Percentiles rank a stretch among this genome's conserved stretches.
These are phyloP conservation scores for Biscogniauxia mediterranea DNA, from an alignment of 2,329 filamentous ascomycete genomes.

Conservation along the genomic window DNA sequence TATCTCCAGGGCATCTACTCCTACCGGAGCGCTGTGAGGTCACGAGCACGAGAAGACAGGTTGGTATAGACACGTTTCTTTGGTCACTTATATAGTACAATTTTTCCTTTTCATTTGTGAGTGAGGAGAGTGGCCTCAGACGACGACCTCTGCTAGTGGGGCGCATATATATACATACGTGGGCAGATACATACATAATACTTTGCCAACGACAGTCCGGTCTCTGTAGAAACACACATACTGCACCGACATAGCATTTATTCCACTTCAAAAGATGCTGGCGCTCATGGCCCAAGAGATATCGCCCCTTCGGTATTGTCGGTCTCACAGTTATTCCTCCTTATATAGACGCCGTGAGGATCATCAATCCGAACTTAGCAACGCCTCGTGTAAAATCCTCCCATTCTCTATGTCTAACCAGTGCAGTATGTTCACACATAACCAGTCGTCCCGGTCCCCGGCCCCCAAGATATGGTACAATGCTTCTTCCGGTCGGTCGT, in stretches of 20 bases:
- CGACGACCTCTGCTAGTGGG: constrained; percentile 6
- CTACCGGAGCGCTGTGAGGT: no score
- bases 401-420: constrained; percentile 22
- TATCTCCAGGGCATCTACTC: background rate
- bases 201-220: background rate
- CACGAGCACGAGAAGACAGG: background rate
- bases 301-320: constrained; percentile 7
- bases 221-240: constrained; percentile 4
- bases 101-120: constrained; percentile 14
- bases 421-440: constrained; percentile 11
- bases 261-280: constrained; percentile 5
- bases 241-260: background rate
- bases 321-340: constrained; percentile 7
- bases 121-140: constrained; percentile 31
- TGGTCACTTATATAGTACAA: background rate
- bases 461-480: constrained; percentile 29
- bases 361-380: constrained; percentile 23
- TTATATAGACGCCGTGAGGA: constrained; percentile 15
- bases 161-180: background rate
- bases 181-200: constrained; percentile 9
- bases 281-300: constrained; percentile 7
- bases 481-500: constrained; percentile 30
- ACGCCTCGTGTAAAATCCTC: constrained; percentile 23
- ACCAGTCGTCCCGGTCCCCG: constrained; percentile 7
- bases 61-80: background rate